Conservation (phyloP, 345 rosid species). For the Angophora floribunda region DNA sequence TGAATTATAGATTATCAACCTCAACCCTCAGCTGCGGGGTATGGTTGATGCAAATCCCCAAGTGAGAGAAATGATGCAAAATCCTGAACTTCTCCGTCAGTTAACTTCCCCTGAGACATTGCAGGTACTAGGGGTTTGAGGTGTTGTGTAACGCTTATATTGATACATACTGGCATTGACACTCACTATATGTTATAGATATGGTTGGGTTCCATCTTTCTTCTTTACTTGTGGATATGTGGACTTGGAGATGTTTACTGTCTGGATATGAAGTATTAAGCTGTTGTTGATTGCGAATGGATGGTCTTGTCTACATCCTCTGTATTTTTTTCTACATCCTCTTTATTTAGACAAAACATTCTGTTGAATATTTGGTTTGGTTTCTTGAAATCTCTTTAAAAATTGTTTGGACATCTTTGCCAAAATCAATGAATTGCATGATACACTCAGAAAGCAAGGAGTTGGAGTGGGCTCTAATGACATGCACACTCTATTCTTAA, state of each 20-base stretch:
- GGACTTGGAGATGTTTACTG: not conserved
- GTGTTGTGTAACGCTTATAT: not conserved
- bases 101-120: conserved; percentile 70
- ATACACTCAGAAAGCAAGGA: not conserved
- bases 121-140: conserved; percentile 30
- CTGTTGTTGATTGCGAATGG: not conserved
- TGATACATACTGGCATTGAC: not conserved
- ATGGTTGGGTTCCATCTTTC: not conserved
- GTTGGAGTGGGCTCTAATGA: not conserved
- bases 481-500: not conserved
- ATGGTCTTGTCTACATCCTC: not conserved
- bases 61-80: conserved; percentile 84
- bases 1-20: conserved; percentile 33
- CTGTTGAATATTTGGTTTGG: not conserved
- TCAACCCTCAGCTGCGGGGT: conserved; percentile 46
- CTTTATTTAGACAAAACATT: not conserved
- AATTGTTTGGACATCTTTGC: not conserved
- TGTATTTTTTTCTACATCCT: not conserved
- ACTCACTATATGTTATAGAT: not conserved
- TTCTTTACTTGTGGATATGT: not conserved
- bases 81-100: conserved; percentile 72
- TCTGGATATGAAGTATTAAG: not conserved
- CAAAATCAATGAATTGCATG: not conserved
- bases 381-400: not conserved
- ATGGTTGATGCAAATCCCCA: conserved; percentile 67